Evolutionary conservation across 1,284 basidiomycete genomes (phyloP).

Genomic region (Coniferiporia sulphurascens): DNA sequence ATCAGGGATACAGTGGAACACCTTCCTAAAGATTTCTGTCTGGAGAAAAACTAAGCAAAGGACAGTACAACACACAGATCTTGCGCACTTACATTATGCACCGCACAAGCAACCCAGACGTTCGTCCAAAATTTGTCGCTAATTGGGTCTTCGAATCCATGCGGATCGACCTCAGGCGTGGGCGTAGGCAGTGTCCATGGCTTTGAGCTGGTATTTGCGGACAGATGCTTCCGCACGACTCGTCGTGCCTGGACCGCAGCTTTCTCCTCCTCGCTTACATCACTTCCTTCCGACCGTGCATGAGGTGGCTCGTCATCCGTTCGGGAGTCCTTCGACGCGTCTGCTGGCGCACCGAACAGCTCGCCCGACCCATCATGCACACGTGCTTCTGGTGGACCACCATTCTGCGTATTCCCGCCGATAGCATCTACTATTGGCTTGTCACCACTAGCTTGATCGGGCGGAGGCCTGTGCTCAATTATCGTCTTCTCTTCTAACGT

Average conservation of each 20-base stretch:
- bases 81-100: slow-evolving; percentile 68
- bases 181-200: slow-evolving; percentile 60
- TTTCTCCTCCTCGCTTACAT: slow-evolving; percentile 49
- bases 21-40: slow-evolving; percentile 92
- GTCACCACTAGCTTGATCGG: slow-evolving; percentile 30
- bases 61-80: slow-evolving; percentile 3
- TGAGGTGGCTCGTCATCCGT: slow-evolving; percentile 44
- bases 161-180: slow-evolving; percentile 67
- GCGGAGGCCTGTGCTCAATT: slow-evolving; percentile 34
- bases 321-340: slow-evolving; percentile 39
- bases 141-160: slow-evolving; percentile 85
- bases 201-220: slow-evolving; percentile 48
- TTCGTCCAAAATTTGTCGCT: slow-evolving; percentile 84
- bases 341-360: slow-evolving; percentile 49
- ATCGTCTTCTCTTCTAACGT: slow-evolving; percentile 70
- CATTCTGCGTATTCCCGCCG: slow-evolving; percentile 19
- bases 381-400: slow-evolving; percentile 33
- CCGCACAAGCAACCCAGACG: slow-evolving; percentile 81
- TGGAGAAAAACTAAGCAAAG: slow-evolving; percentile 31
- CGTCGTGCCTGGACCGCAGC: slow-evolving; percentile 45
- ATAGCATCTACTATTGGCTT: slow-evolving; percentile 32
- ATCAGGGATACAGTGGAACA: slow-evolving; percentile 89
- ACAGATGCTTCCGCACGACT: slow-evolving; percentile 50
- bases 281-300: slow-evolving; percentile 38
- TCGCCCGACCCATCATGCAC: slow-evolving; percentile 35